Percentiles rank a stretch among this genome's conserved stretches.
Conservation (phyloP, 2,329 filamentous ascomycete species). For the Colletotrichum eleusines region DNA sequence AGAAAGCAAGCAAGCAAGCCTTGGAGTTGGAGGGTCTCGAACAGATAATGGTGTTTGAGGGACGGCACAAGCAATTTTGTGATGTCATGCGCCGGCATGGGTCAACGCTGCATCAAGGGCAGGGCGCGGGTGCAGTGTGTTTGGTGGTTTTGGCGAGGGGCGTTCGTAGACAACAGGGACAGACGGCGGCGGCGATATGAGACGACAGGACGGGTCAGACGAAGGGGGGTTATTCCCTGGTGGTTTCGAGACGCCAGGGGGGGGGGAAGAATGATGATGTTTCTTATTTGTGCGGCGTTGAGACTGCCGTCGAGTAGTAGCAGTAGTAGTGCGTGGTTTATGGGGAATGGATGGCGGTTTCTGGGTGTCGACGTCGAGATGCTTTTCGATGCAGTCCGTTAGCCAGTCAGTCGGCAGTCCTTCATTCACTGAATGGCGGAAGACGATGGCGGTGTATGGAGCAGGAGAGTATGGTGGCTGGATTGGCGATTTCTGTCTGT, state of each 20-base stretch:
- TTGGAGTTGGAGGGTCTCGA: too few relatives aligned
- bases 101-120: conserved; percentile 12
- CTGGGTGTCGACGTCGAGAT: too few relatives aligned
- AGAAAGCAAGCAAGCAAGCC: background rate
- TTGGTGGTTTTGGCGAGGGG: conserved; percentile 27
- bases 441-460: too few relatives aligned
- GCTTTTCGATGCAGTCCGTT: too few relatives aligned
- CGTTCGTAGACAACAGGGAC: conserved; percentile 25
- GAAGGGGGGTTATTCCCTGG: background rate
- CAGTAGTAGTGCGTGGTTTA: background rate
- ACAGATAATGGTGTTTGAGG: conserved; percentile 1
- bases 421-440: too few relatives aligned
- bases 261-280: conserved; percentile 4
- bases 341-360: too few relatives aligned
- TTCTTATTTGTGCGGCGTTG: conserved; percentile 8
- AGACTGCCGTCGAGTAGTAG: background rate
- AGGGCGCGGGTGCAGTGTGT: conserved; percentile 5
- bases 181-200: background rate
- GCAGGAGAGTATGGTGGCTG: background rate
- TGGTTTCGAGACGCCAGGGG: background rate
- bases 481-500: conserved; percentile 7
- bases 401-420: too few relatives aligned
- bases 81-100: conserved; percentile 30
- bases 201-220: background rate
- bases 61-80: background rate